phyloP scores from a whole-genome alignment of 2,329 filamentous ascomycete genomes.

The Alternaria rosae region DNA sequence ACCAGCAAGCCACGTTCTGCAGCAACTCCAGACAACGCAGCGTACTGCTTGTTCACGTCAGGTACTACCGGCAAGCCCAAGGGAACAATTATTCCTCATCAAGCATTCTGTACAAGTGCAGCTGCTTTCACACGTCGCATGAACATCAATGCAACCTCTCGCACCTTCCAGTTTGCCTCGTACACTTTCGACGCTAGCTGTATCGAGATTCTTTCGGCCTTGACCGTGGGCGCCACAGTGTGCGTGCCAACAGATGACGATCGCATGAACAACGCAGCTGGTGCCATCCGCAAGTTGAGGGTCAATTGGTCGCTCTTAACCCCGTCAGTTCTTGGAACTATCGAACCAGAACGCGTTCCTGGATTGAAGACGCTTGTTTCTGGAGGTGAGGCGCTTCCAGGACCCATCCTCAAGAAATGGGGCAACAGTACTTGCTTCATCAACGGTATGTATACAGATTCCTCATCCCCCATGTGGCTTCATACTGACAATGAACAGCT shows the following conservation, averaged over 20 bases:
- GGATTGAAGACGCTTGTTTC: slow-evolving; percentile 53
- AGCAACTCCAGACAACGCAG: slow-evolving; percentile 55
- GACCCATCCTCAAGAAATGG: slow-evolving; percentile 55
- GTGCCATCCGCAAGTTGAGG: slow-evolving; percentile 46
- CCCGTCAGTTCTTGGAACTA: slow-evolving; percentile 49
- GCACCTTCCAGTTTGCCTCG: slow-evolving; percentile 61
- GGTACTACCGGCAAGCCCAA: slow-evolving; percentile 57
- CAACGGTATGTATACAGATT: slow-evolving; percentile 51
- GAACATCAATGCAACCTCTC: slow-evolving; percentile 60
- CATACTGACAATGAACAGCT: slow-evolving; percentile 15
- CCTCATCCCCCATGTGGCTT: too few relatives aligned
- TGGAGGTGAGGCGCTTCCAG: slow-evolving; percentile 54
- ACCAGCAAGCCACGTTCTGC: slow-evolving; percentile 50
- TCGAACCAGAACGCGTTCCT: slow-evolving; percentile 50
- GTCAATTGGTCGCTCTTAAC: slow-evolving; percentile 43
- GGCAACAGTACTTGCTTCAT: slow-evolving; percentile 52
- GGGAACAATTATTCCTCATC: slow-evolving; percentile 70
- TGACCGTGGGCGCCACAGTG: slow-evolving; percentile 59
- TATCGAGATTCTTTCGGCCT: slow-evolving; percentile 62
- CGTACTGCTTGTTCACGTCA: slow-evolving; percentile 67
- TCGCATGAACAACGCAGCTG: slow-evolving; percentile 60
- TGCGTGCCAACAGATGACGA: slow-evolving; percentile 64
- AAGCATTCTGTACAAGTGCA: slow-evolving; percentile 61
- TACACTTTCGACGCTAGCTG: slow-evolving; percentile 66
- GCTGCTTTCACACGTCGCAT: slow-evolving; percentile 36